Base-by-base conservation (phyloP, 1,139 yeast genomes). In the Geotrichum histeridarum region DNA sequence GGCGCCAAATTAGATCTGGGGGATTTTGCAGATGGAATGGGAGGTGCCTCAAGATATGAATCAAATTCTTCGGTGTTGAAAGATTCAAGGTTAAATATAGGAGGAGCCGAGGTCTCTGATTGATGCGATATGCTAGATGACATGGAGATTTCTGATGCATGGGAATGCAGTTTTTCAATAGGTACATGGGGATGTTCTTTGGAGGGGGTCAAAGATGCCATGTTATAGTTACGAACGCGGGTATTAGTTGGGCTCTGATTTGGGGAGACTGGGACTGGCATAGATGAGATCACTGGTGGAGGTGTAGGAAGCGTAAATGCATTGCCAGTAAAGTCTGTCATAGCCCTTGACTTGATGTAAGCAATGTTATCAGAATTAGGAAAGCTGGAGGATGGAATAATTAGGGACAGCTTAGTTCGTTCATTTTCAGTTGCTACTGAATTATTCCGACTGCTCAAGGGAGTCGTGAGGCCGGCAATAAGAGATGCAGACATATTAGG, bases 141-240 rank as follows among this genome's bases (percentile, higher is more conserved):
- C 4, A 32, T 17, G 15, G 35, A n/a, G 15, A 15, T 14, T 5
- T 31, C n/a, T 4, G 47, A 43, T 3, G 18, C 22, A 15, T 37
- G 38, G 5, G 38, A 5, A 27, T 32, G 18, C 9, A 43, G 38
- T n/a, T 18, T n/a, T 32, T 32, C 32, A 9, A 8, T 38, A n/a
- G 47, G 38, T 9, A 27, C 27, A 31, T 7, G 38, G 17, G 30
- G n/a, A 8, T 14, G 18, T 4, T 9, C 6, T 37, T 15, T 8
- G 7, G 12, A 12, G 14, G 47, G 30, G 5, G 47, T 43, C 36
- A 39, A 47, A n/a, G 44, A 38, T 6, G 50, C 37, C 12, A 47
- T 38, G 8, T 44, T 38, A 31, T 38, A 33, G 11, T 38, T 47
- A 18, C 50, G 50, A 14, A 14, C 27, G 38, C 50, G 50, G 4